These are phyloP conservation scores for Tuber microsphaerosporum DNA, from an alignment of 495 filamentous ascomycete species.

Conservation along the genomic window DNA sequence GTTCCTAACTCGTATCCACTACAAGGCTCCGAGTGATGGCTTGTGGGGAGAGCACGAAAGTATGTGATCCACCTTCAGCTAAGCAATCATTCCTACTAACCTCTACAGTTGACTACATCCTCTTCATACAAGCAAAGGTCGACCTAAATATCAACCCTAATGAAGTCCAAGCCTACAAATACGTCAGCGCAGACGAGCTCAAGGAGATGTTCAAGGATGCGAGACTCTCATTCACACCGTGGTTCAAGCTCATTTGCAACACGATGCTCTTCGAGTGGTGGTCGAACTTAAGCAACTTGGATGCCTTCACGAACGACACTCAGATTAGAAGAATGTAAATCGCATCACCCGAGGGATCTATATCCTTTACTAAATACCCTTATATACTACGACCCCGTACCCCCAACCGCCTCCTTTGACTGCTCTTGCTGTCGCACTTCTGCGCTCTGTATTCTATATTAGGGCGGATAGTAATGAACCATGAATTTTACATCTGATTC, in stretches of 20 bases:
- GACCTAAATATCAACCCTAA: slow-evolving; percentile 74
- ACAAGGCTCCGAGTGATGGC: slow-evolving; percentile 92
- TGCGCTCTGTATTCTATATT: neutral
- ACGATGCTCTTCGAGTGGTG: slow-evolving; percentile 99
- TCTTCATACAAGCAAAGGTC: slow-evolving; percentile 93
- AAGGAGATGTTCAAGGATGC: slow-evolving; percentile 78
- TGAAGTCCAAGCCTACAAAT: slow-evolving; percentile 75
- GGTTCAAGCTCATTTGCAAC: slow-evolving; percentile 99
- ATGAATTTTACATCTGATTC: neutral
- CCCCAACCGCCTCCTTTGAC: neutral
- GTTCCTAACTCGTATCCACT: slow-evolving; percentile 95
- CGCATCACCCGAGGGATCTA: neutral
- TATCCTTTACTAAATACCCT: neutral
- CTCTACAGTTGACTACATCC: slow-evolving; percentile 85
- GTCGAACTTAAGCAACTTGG: slow-evolving; percentile 75
- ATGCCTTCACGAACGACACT: slow-evolving; percentile 78
- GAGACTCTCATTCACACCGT: slow-evolving; percentile 80
- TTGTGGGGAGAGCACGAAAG: slow-evolving; percentile 99
- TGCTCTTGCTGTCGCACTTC: neutral
- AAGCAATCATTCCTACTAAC: neutral
- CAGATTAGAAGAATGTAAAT: slow-evolving; percentile 77
- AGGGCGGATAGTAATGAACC: neutral
- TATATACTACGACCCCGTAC: neutral
- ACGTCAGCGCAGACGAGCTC: slow-evolving; percentile 74
- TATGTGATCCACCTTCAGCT: slow-evolving; percentile 47